Conservation (phyloP, 495 filamentous ascomycete species). For the Viridothelium virens region DNA sequence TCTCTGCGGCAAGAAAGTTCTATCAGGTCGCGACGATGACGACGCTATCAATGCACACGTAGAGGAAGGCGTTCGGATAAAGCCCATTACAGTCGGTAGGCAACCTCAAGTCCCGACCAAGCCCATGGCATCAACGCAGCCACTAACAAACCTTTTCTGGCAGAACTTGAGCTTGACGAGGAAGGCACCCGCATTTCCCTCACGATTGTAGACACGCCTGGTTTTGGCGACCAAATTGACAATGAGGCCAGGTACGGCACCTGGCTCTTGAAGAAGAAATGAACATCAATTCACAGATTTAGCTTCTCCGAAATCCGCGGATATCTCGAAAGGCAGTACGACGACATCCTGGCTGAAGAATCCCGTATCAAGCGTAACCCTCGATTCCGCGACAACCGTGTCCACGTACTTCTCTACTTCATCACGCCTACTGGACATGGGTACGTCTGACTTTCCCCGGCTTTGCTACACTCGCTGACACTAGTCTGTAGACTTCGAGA, state of each 20-base stretch:
- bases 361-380: conserved; percentile 99
- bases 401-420: conserved; percentile 97
- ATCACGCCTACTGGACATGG: conserved; percentile 97
- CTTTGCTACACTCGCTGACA: conserved; percentile 4
- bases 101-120: neutral
- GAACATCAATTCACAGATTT: neutral
- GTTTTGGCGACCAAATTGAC: conserved; percentile 98
- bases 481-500: conserved; percentile 66
- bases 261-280: neutral
- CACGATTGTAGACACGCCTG: conserved; percentile 96
- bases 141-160: conserved; percentile 17
- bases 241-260: conserved; percentile 84
- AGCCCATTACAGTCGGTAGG: conserved; percentile 92
- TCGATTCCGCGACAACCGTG: conserved; percentile 96
- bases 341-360: conserved; percentile 97
- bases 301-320: conserved; percentile 97
- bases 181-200: conserved; percentile 96
- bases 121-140: conserved; percentile 4
- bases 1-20: conserved; percentile 88
- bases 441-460: conserved; percentile 40
- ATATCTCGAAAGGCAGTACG: conserved; percentile 97
- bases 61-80: conserved; percentile 95
- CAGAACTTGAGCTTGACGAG: conserved; percentile 94
- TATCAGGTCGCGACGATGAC: conserved; percentile 80
- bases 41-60: conserved; percentile 81